phyloP scores from a whole-genome alignment of 169 alveolate genomes.

The Plasmodium blacklocki region DNA sequence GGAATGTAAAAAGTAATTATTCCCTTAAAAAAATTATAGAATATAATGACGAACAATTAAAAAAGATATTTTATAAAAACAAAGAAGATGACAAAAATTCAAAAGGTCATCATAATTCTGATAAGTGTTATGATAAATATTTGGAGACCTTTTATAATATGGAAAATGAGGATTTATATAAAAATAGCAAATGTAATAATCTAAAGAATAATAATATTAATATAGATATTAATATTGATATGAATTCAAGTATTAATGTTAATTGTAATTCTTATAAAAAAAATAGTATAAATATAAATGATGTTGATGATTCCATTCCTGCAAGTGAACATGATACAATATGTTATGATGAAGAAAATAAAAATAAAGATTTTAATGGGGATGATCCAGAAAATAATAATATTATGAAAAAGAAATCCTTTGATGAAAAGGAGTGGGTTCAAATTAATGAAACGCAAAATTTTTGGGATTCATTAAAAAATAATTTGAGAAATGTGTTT shows the following conservation, averaged over 20 bases:
- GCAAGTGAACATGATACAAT: no score
- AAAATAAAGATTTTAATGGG: neutral
- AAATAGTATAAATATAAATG: neutral
- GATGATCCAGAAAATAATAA: neutral
- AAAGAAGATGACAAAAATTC: conserved; percentile 5
- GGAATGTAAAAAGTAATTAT: conserved; percentile 7
- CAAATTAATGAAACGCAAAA: conserved; percentile 34
- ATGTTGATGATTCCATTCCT: neutral
- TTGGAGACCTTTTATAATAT: neutral
- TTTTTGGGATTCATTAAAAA: conserved; percentile 69
- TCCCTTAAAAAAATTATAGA: conserved; percentile 29
- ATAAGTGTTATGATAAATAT: conserved; percentile 15
- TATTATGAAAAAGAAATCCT: neutral
- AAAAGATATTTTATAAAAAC: neutral
- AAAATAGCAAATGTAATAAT: neutral
- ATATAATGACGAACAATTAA: conserved; percentile 68
- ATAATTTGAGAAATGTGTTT: conserved; percentile 69
- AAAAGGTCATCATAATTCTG: neutral
- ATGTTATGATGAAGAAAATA: neutral
- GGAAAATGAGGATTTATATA: neutral
- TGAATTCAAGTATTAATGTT: neutral
- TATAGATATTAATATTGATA: neutral
- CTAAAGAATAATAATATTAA: neutral
- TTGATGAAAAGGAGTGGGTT: conserved; percentile 40
- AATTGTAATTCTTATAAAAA: no score